Evolutionary conservation across 345 rosid genomes (phyloP).

Genomic region (Kandelia obovata): DNA sequence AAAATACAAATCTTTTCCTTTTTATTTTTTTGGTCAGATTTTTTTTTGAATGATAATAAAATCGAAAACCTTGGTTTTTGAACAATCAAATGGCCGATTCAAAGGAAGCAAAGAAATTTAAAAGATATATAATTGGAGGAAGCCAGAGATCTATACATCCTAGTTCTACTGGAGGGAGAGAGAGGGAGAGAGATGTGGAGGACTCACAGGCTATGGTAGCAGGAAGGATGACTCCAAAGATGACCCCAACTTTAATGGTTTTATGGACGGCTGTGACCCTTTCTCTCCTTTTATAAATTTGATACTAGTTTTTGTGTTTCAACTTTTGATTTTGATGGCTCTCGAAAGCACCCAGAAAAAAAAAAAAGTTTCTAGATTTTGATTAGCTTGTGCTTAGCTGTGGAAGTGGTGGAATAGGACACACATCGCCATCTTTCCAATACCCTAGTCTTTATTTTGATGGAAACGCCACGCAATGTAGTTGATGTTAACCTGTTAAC

Average conservation of each 20-base stretch:
- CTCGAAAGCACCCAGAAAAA: background rate
- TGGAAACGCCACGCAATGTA: too few species aligned
- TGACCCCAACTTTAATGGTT: background rate
- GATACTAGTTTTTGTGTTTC: constrained; percentile 1
- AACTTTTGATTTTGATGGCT: background rate
- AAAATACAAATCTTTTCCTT: too few species aligned
- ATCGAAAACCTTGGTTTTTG: background rate
- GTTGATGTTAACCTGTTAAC: too few species aligned
- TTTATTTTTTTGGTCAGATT: too few species aligned
- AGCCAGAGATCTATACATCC: background rate
- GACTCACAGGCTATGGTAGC: constrained; percentile 7
- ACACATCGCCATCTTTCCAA: constrained; percentile 25
- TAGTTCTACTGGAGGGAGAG: background rate
- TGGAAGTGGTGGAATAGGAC: constrained; percentile 13
- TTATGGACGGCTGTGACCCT: background rate
- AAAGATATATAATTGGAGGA: background rate
- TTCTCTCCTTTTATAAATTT: background rate
- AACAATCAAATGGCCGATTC: background rate
- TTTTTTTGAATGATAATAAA: background rate
- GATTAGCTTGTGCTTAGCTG: constrained; percentile 37
- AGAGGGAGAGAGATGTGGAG: background rate
- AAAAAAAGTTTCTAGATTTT: background rate
- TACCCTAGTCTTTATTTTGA: constrained; percentile 19
- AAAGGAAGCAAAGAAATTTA: background rate
- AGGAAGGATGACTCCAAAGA: background rate